phyloP scores from a whole-genome alignment of 495 filamentous ascomycete species.

The Delitschia confertaspora region DNA sequence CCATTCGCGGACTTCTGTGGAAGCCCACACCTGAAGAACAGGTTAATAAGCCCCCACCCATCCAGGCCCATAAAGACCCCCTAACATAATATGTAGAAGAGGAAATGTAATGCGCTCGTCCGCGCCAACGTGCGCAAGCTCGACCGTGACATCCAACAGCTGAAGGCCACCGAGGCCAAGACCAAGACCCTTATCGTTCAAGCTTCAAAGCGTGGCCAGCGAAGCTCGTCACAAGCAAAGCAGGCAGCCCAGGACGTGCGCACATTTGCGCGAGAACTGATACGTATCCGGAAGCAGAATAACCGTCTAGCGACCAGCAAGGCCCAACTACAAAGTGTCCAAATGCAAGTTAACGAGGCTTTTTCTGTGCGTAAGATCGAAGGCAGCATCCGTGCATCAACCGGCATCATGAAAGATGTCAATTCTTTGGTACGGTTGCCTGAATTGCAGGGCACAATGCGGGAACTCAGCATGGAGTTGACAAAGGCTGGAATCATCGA shows the following conservation, averaged over 20 bases:
- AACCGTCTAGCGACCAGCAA: slow-evolving; percentile 70
- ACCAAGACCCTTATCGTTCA: slow-evolving; percentile 76
- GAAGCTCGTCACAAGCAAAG: slow-evolving; percentile 62
- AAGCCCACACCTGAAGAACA: slow-evolving; percentile 88
- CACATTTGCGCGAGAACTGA: slow-evolving; percentile 77
- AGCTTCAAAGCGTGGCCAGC: slow-evolving; percentile 68
- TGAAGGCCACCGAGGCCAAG: slow-evolving; percentile 69
- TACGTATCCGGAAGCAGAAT: slow-evolving; percentile 68
- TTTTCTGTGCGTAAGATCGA: slow-evolving; percentile 95
- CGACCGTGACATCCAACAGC: slow-evolving; percentile 77
- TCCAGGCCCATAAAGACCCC: too few relatives aligned
- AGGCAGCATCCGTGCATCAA: slow-evolving; percentile 75
- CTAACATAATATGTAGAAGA: slow-evolving; percentile 69
- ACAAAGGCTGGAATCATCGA: slow-evolving; percentile 95
- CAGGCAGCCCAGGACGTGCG: slow-evolving; percentile 73
- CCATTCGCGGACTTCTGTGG: slow-evolving; percentile 76
- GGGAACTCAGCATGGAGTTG: slow-evolving; percentile 76
- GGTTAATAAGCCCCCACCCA: slow-evolving; percentile 38
- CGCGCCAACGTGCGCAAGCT: slow-evolving; percentile 87
- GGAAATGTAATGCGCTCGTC: slow-evolving; percentile 91
- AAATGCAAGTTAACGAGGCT: slow-evolving; percentile 97
- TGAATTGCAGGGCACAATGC: slow-evolving; percentile 83
- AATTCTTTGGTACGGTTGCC: slow-evolving; percentile 78
- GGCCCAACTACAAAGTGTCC: slow-evolving; percentile 85
- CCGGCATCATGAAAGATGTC: slow-evolving; percentile 94